Evolutionary conservation across 768 basidiomycete genomes (phyloP).

Genomic region (Myochromella boudieri): DNA sequence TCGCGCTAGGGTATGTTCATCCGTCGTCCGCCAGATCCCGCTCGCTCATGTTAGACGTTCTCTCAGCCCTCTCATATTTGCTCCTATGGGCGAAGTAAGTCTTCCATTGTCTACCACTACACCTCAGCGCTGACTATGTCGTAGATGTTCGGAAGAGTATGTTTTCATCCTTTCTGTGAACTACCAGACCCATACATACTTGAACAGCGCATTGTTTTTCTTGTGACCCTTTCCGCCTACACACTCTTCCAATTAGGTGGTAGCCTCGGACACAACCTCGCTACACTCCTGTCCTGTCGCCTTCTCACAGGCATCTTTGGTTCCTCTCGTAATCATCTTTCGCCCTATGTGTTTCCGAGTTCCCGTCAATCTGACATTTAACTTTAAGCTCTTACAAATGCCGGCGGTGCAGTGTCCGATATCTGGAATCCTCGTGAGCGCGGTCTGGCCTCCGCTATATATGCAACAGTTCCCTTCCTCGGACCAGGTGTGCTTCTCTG

Average conservation of each 20-base stretch:
- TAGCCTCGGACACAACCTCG: constrained; percentile 46
- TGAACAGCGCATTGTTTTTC: constrained; percentile 49
- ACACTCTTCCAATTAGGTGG: constrained; percentile 55
- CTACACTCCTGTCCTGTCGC: constrained; percentile 49
- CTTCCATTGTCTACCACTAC: constrained; percentile 9
- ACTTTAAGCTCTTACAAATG: constrained; percentile 54
- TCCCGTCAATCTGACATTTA: constrained; percentile 6
- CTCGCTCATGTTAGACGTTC: constrained; percentile 1
- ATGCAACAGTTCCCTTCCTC: constrained; percentile 57
- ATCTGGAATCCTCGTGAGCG: constrained; percentile 62
- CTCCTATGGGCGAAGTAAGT: constrained; percentile 56
- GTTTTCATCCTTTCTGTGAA: constrained; percentile 12
- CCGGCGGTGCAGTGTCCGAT: constrained; percentile 56
- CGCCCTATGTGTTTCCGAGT: constrained; percentile 1
- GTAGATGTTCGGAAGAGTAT: constrained; percentile 55
- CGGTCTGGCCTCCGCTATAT: constrained; percentile 57
- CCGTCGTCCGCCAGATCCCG: not conserved
- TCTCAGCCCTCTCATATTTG: constrained; percentile 50
- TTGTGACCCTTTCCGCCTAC: constrained; percentile 51
- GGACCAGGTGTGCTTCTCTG: constrained; percentile 43
- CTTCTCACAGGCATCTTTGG: constrained; percentile 60
- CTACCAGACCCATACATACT: not conserved
- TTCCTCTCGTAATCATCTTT: constrained; percentile 44
- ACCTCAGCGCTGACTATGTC: constrained; percentile 4
- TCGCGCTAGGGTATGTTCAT: constrained; percentile 50